These are phyloP conservation scores for Pachysandra terminalis DNA, from an alignment of 164 flowering plant species.

Conservation along the genomic window DNA sequence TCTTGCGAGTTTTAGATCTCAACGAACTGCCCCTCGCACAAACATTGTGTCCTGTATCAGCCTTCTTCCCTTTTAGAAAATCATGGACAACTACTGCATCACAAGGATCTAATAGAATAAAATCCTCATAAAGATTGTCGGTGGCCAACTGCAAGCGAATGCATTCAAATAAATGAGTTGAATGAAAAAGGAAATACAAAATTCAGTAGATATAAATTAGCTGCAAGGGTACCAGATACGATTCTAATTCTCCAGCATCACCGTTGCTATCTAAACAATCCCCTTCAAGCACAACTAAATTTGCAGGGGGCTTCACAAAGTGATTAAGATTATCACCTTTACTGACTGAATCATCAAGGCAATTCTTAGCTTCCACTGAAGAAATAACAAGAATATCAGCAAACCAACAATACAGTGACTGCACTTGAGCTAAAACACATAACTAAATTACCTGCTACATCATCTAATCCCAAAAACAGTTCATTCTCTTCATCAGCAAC, in stretches of 20 bases:
- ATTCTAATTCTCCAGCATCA: conserved; percentile 79
- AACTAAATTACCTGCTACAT: conserved; percentile 58
- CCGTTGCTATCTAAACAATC: conserved; percentile 81
- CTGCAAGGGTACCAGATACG: conserved; percentile 65
- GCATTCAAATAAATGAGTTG: neutral
- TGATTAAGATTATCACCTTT: conserved; percentile 37
- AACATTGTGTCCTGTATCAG: conserved; percentile 27
- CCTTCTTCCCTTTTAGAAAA: conserved; percentile 38
- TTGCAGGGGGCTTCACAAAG: conserved; percentile 82
- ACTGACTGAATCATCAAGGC: conserved; percentile 35
- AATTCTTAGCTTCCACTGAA: conserved; percentile 74
- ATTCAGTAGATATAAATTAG: neutral
- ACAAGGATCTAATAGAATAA: conserved; percentile 83
- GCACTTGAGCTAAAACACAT: neutral
- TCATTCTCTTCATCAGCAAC: conserved; percentile 58
- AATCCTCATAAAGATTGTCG: conserved; percentile 64
- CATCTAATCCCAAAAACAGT: conserved; percentile 66
- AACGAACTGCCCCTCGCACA: conserved; percentile 34
- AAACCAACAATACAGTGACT: neutral
- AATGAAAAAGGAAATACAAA: neutral
- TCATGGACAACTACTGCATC: conserved; percentile 63
- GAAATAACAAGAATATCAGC: conserved; percentile 17
- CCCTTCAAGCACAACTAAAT: conserved; percentile 91
- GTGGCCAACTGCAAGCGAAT: conserved; percentile 71
- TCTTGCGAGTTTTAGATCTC: conserved; percentile 44